These are phyloP conservation scores for Anethum foeniculum DNA, from an alignment of 140 eudicot genomes.

Conservation along the genomic window DNA sequence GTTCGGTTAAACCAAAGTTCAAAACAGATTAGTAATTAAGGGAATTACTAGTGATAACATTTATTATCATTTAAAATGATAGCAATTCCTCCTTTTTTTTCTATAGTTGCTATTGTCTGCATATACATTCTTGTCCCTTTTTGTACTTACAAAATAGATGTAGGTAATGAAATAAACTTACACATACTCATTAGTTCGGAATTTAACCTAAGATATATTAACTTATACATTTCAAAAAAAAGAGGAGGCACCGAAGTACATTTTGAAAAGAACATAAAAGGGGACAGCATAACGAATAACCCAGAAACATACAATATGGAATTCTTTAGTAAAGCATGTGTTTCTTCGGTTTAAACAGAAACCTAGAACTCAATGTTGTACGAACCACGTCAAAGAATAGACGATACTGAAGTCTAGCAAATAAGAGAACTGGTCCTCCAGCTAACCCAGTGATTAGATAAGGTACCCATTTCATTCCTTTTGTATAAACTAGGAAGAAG, in stretches of 20 bases:
- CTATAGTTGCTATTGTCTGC: too few relatives aligned
- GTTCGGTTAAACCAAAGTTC: too few relatives aligned
- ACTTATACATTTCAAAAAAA: background rate
- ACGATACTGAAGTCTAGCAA: conserved; percentile 9
- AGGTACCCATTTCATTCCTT: conserved; percentile 13
- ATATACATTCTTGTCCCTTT: too few relatives aligned
- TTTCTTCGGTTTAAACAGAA: conserved; percentile 2
- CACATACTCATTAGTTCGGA: background rate
- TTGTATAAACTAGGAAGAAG: conserved; percentile 10
- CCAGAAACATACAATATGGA: background rate
- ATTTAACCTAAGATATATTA: background rate
- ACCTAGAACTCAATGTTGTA: conserved; percentile 1
- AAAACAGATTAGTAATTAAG: too few relatives aligned
- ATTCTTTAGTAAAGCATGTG: background rate
- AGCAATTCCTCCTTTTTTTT: too few relatives aligned
- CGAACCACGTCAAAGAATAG: conserved; percentile 9
- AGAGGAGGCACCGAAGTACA: background rate
- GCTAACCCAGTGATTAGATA: conserved; percentile 3
- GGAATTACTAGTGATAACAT: too few relatives aligned
- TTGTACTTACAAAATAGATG: too few relatives aligned
- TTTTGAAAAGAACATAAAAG: background rate
- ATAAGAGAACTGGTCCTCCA: conserved; percentile 7
- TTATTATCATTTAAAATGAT: too few relatives aligned
- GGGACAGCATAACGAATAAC: background rate
- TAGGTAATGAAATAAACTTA: background rate